phyloP scores from a whole-genome alignment of 495 filamentous ascomycete genomes.

The Lophium mytilinum region DNA sequence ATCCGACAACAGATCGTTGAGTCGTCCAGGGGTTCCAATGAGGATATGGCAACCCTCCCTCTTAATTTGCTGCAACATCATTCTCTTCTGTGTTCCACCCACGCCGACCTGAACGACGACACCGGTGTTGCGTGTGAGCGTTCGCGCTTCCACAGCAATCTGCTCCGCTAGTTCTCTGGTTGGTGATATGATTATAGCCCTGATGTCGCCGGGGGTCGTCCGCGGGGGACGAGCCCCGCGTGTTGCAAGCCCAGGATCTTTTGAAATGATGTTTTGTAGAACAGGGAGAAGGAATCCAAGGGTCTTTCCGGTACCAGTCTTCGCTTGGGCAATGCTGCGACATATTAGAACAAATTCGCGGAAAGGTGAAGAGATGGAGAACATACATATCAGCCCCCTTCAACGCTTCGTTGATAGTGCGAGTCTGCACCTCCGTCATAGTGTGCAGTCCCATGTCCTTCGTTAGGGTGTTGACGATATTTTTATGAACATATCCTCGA shows the following conservation, averaged over 20 bases:
- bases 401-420: conserved; percentile 71
- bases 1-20: conserved; percentile 78
- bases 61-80: conserved; percentile 54
- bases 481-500: conserved; percentile 53
- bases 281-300: conserved; percentile 38
- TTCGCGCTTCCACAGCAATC: conserved; percentile 75
- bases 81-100: conserved; percentile 70
- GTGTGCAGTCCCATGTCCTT: conserved; percentile 64
- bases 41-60: conserved; percentile 77
- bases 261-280: conserved; percentile 51
- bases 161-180: conserved; percentile 94
- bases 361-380: neutral
- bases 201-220: conserved; percentile 58
- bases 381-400: conserved; percentile 76
- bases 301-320: conserved; percentile 42
- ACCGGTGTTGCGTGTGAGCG: conserved; percentile 56
- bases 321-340: conserved; percentile 38
- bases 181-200: conserved; percentile 85
- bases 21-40: conserved; percentile 82
- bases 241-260: conserved; percentile 44
- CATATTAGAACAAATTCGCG: conserved; percentile 2
- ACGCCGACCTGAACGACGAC: conserved; percentile 79
- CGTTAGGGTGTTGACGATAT: conserved; percentile 61
- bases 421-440: conserved; percentile 89
- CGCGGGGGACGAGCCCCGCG: conserved; percentile 23